Evolutionary conservation across 768 basidiomycete species (phyloP), one percentile per base, ranked within the genome.

Genomic region (Phlegmacium glaucopus): DNA sequence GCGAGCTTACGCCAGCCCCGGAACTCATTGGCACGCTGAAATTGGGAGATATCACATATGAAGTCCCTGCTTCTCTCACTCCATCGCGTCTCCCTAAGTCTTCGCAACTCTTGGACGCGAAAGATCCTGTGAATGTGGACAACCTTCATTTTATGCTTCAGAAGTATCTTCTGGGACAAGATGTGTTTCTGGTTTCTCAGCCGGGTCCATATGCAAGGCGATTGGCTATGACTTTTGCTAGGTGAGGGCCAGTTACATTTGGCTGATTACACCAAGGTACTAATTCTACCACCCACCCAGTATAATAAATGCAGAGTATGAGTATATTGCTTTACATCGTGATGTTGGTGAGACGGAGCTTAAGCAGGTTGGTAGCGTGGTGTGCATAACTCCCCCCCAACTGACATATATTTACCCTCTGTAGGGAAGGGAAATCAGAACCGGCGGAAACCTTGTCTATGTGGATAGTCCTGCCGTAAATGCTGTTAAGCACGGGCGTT

Each of bases 291-390:
- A 11, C 32, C 10, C 4, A n/a, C 11, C 35, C 37, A 82, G 79
- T 51, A 34, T 83, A 38, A 78, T 85, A 39, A 86, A 86, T 57
- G 63, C 78, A 13, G 83, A 84, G 61, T 86, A 84, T 53, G 83
- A 86, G 56, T 79, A 83, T 51, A 78, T 86, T 48, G 76, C 81
- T 3, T 61, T 86, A 5, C 83, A 86, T 60, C 64, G 82, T 44
- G 83, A 86, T 58, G 78, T 84, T 6, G 83, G 83, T n/a, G 83
- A 84, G 57, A 84, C 83, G 4, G 83, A 86, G 54, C 64, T 86
- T 45, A 86, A 84, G 61, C 83, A 86, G 67, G 76, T 73, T 37
- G 18, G 66, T 45, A 27, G 45, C 4, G 32, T 26, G 13, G 4
- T 30, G 18, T 41, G 15, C 8, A 11, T 34, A 34, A 32, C 9